Evolutionary conservation across 139 green algal species (phyloP), one percentile per base, ranked within the genome.

Genomic region (Coelastrella sp.): DNA sequence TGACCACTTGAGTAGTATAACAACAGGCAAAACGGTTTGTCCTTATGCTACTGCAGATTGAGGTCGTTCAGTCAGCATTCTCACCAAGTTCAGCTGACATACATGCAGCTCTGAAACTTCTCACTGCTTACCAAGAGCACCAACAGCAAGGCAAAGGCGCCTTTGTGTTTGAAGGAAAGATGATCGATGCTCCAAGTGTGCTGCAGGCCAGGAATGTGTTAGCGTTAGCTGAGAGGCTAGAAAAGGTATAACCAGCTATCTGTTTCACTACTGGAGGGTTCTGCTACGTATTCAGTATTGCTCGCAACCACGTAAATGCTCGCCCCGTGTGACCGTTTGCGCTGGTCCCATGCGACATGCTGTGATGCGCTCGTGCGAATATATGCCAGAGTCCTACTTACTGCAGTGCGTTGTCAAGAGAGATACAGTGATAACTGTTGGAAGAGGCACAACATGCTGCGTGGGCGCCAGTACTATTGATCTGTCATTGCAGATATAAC

Each of bases 181-280:
- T 90, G 87, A 89, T 90, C 13, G 87, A 90, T 53, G 63, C 75
- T 9, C 87, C 87, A 32, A 90, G 79, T 30, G 81, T 90, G 60
- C 51, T 88, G 62, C 75, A 82, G 53, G 75, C 87, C 25, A 27
- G 68, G 1, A 89, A 88, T 37, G 66, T 90, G 37, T 64, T 90
- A 34, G 53, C 34, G 19, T 62, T 89, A 41, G 85, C 85, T 25
- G 79, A 66, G 27, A 41, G 83, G 6, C 25, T 88, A 9, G 45
- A 76, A 13, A 43, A 40, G 19, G 11, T 71, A 7, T 8, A 9
- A 21, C 30, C 19, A 64, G 53, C 53, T 9, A n/a, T n/a, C n/a
- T 57, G 15, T 9, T 57, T 57, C 45, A 9, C 45, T 57, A 9
- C 11, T 57, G 11, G 45, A 13, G 45, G 1, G 11, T 57, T 57